Conservation (phyloP, 352 stramenopile genomes). For the Pythium guiyangense region DNA sequence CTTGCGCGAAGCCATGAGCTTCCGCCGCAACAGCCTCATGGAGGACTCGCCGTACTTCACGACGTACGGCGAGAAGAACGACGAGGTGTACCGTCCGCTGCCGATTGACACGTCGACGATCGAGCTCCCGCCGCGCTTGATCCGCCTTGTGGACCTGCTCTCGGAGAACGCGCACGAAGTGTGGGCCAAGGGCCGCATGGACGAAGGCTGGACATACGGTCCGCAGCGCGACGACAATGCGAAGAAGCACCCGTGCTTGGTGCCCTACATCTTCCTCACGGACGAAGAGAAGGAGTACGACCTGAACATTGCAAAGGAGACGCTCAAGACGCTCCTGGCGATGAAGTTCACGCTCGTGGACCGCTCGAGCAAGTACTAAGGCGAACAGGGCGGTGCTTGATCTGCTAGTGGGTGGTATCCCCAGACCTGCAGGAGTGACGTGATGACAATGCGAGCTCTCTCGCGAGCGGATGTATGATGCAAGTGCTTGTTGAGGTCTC, state of each 20-base stretch:
- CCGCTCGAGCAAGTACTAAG: constrained; percentile 49
- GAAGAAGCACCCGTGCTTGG: constrained; percentile 83
- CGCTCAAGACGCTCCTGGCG: constrained; percentile 82
- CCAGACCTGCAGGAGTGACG: no score
- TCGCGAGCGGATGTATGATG: not conserved
- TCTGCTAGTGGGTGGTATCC: no score
- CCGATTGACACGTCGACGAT: constrained; percentile 75
- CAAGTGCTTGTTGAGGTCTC: not conserved
- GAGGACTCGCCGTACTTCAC: constrained; percentile 77
- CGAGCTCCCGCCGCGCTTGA: constrained; percentile 53
- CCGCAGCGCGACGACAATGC: constrained; percentile 64
- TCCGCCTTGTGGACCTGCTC: constrained; percentile 75
- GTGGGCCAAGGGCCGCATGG: constrained; percentile 85
- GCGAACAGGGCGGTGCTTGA: no score
- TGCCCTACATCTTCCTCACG: constrained; percentile 88
- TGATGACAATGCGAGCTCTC: no score
- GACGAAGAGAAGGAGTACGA: constrained; percentile 88
- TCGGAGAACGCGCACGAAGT: constrained; percentile 87
- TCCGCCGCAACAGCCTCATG: constrained; percentile 73
- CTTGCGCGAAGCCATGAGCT: constrained; percentile 68
- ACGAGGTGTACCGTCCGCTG: constrained; percentile 66
- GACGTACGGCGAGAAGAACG: constrained; percentile 48
- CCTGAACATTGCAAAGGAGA: constrained; percentile 85
- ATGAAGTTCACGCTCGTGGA: constrained; percentile 86
- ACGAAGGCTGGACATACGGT: constrained; percentile 85